Conservation (phyloP, 2,329 filamentous ascomycete genomes). For the Thielaviopsis populi region DNA sequence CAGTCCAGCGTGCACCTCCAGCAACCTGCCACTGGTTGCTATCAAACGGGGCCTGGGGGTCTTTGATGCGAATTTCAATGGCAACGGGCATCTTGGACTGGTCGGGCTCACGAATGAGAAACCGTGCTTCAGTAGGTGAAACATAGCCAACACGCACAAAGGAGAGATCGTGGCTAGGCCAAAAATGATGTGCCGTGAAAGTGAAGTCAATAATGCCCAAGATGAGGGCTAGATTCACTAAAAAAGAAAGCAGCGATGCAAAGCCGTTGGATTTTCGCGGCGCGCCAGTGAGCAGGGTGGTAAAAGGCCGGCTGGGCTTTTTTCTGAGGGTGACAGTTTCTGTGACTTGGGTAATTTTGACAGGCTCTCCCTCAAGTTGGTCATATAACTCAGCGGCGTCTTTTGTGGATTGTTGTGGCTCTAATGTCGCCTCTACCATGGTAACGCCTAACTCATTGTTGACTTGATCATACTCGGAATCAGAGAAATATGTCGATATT, state of each 20-base stretch:
- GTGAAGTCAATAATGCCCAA: slow-evolving; percentile 62
- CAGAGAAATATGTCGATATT: slow-evolving; percentile 40
- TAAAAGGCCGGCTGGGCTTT: slow-evolving; percentile 40
- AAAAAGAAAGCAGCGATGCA: slow-evolving; percentile 51
- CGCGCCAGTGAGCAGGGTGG: slow-evolving; percentile 57
- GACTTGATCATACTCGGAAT: slow-evolving; percentile 42
- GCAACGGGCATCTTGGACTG: slow-evolving; percentile 58
- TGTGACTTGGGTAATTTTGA: neutral
- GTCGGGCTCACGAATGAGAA: slow-evolving; percentile 76
- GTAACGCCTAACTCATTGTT: slow-evolving; percentile 43
- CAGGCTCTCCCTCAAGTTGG: neutral
- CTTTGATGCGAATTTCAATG: slow-evolving; percentile 47
- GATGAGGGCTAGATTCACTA: slow-evolving; percentile 57
- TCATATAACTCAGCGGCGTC: neutral
- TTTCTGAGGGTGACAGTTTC: slow-evolving; percentile 38
- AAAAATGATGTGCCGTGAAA: slow-evolving; percentile 53
- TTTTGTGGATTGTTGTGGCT: neutral
- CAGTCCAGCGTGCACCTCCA: slow-evolving; percentile 49
- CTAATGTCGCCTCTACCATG: slow-evolving; percentile 25
- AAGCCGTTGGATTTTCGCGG: slow-evolving; percentile 56
- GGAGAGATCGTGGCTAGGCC: slow-evolving; percentile 60
- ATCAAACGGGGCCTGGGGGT: slow-evolving; percentile 36
- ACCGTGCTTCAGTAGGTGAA: slow-evolving; percentile 60
- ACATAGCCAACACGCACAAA: slow-evolving; percentile 83
- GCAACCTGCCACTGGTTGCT: slow-evolving; percentile 50